These are phyloP conservation scores for Rubroboletus satanas DNA, from an alignment of 768 basidiomycete genomes.

Conservation along the genomic window DNA sequence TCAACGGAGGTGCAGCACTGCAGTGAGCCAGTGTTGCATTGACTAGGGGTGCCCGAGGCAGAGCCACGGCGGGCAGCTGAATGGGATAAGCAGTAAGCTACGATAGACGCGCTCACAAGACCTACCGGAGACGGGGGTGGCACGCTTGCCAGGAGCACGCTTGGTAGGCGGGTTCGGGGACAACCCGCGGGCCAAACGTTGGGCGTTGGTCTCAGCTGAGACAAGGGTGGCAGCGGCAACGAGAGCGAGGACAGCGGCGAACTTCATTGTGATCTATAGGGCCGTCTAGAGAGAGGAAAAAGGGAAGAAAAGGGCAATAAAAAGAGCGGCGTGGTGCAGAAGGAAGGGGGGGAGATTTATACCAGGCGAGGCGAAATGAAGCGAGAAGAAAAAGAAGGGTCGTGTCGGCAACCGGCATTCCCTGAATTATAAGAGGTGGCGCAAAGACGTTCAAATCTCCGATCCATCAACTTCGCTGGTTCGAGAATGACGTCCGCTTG, in stretches of 20 bases:
- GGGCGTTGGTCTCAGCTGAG: conserved; percentile 48
- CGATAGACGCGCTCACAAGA: neutral
- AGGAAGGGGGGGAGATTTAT: conserved; percentile 10
- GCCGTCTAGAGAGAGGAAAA: neutral
- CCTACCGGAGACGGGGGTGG: conserved; percentile 34
- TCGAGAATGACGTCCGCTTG: neutral
- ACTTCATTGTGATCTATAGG: conserved; percentile 24
- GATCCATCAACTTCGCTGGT: neutral
- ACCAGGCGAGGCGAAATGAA: neutral
- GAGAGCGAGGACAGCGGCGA: conserved; percentile 33
- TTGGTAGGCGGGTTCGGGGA: conserved; percentile 42
- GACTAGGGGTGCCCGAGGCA: conserved; percentile 35
- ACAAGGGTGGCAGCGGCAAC: conserved; percentile 36
- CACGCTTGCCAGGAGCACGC: conserved; percentile 24
- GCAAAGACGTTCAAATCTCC: neutral
- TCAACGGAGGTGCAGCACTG: conserved; percentile 18
- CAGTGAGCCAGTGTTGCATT: conserved; percentile 16
- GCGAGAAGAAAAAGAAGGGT: conserved; percentile 9
- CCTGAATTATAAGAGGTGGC: neutral
- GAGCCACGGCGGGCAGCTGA: conserved; percentile 34
- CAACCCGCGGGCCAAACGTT: conserved; percentile 52
- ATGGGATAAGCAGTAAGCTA: neutral
- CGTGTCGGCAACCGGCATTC: conserved; percentile 13
- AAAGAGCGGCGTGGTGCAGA: neutral
- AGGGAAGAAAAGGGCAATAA: neutral